phyloP scores from a whole-genome alignment of 306 rosid genomes.

The Vicia sativa region DNA sequence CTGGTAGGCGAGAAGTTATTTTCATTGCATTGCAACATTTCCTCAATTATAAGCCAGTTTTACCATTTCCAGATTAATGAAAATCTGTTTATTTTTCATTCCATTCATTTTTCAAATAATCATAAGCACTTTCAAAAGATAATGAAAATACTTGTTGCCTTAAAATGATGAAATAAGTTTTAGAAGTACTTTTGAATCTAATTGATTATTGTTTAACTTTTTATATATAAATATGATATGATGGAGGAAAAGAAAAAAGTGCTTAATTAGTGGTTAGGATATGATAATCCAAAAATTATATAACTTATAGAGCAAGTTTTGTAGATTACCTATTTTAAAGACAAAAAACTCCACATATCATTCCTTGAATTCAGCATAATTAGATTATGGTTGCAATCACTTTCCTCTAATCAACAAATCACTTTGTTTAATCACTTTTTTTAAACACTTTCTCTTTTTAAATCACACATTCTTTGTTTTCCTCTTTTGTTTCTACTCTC shows the following conservation, averaged over 20 bases:
- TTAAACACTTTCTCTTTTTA: slow-evolving; percentile 13
- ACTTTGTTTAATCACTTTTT: slow-evolving; percentile 38
- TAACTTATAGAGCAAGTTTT: slow-evolving; percentile 42
- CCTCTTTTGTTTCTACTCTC: slow-evolving; percentile 43
- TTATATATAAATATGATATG: background rate
- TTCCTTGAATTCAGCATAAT: slow-evolving; percentile 50
- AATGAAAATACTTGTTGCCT: background rate
- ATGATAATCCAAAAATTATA: slow-evolving; percentile 40
- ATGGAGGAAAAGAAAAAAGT: slow-evolving; percentile 38
- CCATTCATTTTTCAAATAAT: slow-evolving; percentile 4
- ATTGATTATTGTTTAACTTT: slow-evolving; percentile 33
- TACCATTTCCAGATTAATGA: slow-evolving; percentile 6
- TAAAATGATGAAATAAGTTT: background rate
- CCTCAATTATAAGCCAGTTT: background rate
- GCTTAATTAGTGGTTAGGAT: slow-evolving; percentile 52
- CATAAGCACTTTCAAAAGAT: background rate
- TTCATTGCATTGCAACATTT: slow-evolving; percentile 20
- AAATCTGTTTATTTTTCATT: background rate
- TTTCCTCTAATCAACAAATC: slow-evolving; percentile 51
- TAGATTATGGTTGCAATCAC: slow-evolving; percentile 37
- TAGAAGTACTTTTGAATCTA: slow-evolving; percentile 15
- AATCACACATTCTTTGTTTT: slow-evolving; percentile 25
- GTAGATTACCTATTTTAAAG: slow-evolving; percentile 32
- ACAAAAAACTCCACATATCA: slow-evolving; percentile 35
- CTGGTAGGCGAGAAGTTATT: slow-evolving; percentile 33